Evolutionary conservation across 1,139 yeast genomes (phyloP).

Genomic region (Geotrichum reessii): DNA sequence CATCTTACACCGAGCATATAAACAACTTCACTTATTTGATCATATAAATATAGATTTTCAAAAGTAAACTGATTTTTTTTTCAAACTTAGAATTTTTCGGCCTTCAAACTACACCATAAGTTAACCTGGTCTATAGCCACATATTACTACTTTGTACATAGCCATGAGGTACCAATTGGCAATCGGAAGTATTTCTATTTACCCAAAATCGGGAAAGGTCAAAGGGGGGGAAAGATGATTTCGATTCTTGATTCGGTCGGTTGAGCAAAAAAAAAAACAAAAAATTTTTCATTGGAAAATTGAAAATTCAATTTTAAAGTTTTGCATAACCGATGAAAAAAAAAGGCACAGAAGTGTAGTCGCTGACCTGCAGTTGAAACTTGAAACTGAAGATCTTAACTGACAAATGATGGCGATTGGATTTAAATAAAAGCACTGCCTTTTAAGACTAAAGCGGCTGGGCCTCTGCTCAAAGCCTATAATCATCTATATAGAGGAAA

Average conservation of each 20-base stretch:
- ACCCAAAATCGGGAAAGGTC: not conserved
- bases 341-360: not conserved
- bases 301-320: not conserved
- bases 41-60: too few relatives aligned
- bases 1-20: too few relatives aligned
- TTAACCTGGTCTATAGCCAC: too few relatives aligned
- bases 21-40: too few relatives aligned
- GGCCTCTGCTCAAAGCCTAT: too few relatives aligned
- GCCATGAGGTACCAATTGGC: not conserved
- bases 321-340: not conserved
- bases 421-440: not conserved
- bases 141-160: too few relatives aligned
- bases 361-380: not conserved
- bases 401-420: not conserved
- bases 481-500: too few relatives aligned
- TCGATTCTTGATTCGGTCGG: not conserved
- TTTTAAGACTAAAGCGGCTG: too few relatives aligned
- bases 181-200: not conserved
- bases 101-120: not conserved
- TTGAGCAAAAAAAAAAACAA: too few relatives aligned
- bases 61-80: too few relatives aligned
- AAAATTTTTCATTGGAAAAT: too few relatives aligned
- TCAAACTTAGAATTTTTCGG: not conserved
- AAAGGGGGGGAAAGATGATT: not conserved
- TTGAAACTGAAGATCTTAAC: not conserved